A percentile compares a stretch with the other conserved stretches of the same genome.
Evolutionary conservation across 768 basidiomycete genomes (phyloP).

Genomic region (Phylloporus sp.): DNA sequence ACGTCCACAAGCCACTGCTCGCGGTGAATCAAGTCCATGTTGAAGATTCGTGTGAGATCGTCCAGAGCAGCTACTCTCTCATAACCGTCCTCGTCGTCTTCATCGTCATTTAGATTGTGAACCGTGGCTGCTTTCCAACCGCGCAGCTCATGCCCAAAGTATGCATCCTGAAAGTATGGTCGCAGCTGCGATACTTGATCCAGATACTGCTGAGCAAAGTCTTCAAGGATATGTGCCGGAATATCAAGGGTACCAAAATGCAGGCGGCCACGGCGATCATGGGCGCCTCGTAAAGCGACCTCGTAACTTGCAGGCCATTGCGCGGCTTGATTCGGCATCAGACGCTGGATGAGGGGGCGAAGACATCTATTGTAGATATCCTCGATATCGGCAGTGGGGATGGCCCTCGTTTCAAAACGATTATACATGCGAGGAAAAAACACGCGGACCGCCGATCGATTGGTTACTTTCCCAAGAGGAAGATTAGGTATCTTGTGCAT

Average conservation of each 20-base stretch:
- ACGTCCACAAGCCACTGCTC: not conserved
- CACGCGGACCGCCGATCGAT: not conserved
- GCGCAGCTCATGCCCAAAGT: slow-evolving; percentile 6
- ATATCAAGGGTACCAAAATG: not conserved
- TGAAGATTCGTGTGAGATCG: not conserved
- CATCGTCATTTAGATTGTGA: not conserved
- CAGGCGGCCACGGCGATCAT: not conserved
- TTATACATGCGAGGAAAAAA: slow-evolving; percentile 5
- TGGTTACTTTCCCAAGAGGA: slow-evolving; percentile 4
- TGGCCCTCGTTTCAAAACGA: not conserved
- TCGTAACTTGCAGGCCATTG: slow-evolving; percentile 6
- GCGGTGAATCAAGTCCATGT: not conserved
- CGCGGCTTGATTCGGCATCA: slow-evolving; percentile 2
- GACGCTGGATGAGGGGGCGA: not conserved
- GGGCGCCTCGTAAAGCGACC: not conserved
- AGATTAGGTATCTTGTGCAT: slow-evolving; percentile 5
- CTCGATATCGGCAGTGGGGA: not conserved
- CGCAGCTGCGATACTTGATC: not conserved
- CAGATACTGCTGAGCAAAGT: not conserved
- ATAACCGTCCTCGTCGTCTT: not conserved
- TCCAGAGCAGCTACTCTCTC: not conserved
- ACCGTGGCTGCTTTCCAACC: slow-evolving; percentile 1
- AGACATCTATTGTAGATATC: slow-evolving; percentile 2
- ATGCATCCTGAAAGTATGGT: slow-evolving; percentile 1
- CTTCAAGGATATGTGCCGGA: not conserved